Evolutionary conservation across 2,329 filamentous ascomycete genomes (phyloP), one percentile per base, ranked within the genome.

Genomic region (Furcasterigmium furcatum): DNA sequence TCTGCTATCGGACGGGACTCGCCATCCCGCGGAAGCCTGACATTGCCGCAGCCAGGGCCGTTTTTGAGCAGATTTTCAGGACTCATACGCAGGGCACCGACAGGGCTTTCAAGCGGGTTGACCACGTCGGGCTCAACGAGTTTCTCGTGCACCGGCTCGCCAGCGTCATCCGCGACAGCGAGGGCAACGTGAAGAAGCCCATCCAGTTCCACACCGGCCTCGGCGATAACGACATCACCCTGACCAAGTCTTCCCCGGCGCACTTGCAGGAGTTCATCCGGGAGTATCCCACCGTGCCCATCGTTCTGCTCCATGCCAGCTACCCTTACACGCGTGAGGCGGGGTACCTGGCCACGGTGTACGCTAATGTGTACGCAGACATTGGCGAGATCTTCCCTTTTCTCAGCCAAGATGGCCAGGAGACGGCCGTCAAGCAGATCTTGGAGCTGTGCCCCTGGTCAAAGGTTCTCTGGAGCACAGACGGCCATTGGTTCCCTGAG

Each of bases 201-300:
- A 70, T 95, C 12, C 89, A 95, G 57, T 87, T 95, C 52, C 89
- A 95, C 57, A 94, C 88, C 0, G 88, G 88, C 0, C 73, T 94
- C 1, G 88, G 89, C 1, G 89, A 94, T 58, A 87, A 84, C 53
- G 88, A 94, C 55, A 85, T 94, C 42, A 78, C 73, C 5, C 69
- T 95, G 21, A 68, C 80, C 3, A 78, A 77, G 42, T 79, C 88
- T 0, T 92, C 89, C 35, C 88, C 90, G 1, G 80, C 87, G 1
- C 83, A 87, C 54, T 68, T 95, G 20, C 88, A 95, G 57, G 68
- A 74, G 0, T 79, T 95, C 47, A 88, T 94, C 53, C 77, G 82
- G 32, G 68, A 75, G 18, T 91, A 87, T 53, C 78, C 85, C 0
- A 71, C 72, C 0, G 80, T 92, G 0, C 84, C 87, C 1, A 84